Percentiles rank a stretch among this genome's conserved stretches.
These are phyloP conservation scores for Penicillium aurantiogriseum DNA, from an alignment of 2,329 filamentous ascomycete genomes.

Conservation along the genomic window DNA sequence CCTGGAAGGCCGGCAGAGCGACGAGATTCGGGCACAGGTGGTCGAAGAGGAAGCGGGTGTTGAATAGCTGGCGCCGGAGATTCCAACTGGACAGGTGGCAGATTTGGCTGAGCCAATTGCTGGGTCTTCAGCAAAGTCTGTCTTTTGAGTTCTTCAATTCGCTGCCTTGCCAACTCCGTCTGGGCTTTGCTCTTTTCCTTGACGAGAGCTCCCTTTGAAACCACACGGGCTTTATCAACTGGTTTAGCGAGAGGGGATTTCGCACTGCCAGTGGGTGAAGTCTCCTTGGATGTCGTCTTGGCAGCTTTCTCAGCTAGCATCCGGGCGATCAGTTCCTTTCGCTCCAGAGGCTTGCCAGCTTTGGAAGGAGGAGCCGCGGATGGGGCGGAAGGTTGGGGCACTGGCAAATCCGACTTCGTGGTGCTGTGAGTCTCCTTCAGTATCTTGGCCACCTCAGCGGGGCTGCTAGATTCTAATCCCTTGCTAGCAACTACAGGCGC, in stretches of 20 bases:
- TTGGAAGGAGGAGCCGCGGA: constrained; percentile 14
- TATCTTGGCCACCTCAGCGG: not conserved
- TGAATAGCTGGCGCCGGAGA: constrained; percentile 22
- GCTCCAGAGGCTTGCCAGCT: constrained; percentile 54
- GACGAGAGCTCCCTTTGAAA: constrained; percentile 26
- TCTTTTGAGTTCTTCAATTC: constrained; percentile 72
- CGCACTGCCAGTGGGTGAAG: constrained; percentile 6
- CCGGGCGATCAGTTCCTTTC: constrained; percentile 74
- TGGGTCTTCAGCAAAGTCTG: constrained; percentile 43
- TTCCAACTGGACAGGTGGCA: not conserved
- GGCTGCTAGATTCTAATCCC: not conserved
- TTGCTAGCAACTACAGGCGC: not conserved
- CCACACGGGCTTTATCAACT: constrained; percentile 1
- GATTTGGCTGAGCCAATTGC: constrained; percentile 18
- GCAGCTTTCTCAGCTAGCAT: constrained; percentile 70
- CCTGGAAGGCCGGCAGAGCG: constrained; percentile 50
- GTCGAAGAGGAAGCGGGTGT: constrained; percentile 41
- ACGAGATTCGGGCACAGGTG: constrained; percentile 30
- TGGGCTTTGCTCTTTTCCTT: constrained; percentile 59
- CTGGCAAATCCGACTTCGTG: not conserved
- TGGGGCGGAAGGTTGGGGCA: constrained; percentile 2
- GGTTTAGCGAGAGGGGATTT: constrained; percentile 10
- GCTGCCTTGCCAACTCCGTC: constrained; percentile 73
- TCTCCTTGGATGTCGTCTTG: constrained; percentile 42
- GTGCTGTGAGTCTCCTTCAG: not conserved